Base-by-base conservation (phyloP, 345 rosid genomes). In the Boechera stricta region DNA sequence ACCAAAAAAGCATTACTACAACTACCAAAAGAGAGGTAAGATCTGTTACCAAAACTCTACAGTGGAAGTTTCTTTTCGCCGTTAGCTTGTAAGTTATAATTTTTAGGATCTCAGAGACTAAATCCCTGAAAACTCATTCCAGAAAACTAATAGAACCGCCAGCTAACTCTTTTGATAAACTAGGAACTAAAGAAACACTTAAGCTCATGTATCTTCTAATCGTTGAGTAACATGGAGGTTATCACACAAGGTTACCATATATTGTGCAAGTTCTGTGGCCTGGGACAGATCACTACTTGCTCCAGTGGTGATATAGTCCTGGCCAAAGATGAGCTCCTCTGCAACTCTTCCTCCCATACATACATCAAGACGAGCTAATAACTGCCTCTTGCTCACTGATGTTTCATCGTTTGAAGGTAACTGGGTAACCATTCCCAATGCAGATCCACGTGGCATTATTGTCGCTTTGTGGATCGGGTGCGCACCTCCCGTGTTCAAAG, bases 281-380 rank as follows among this genome's bases (percentile, higher is more conserved):
- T 90, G 86, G 33, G 84, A 79, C 44, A 95, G 93, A 86, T 95
- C 99, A 55, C 97, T 91, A 79, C 97, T 95, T 7, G 99, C 99
- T 60, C 98, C 99, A 33, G 98, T 95, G 44, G 99, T 95, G 76
- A 95, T 71, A 67, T 87, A 78, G 81, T 95, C 99, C 67, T 63
- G 86, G 49, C 99, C 99, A 80, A 95, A 95, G 67, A 92, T 87
- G 71, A 95, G 96, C 84, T 95, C 99, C 81, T 95, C 99, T 4
- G 99, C 99, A 52, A 87, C 99, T 87, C 99, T 88, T 81, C 99
- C 99, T 60, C 99, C 98, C 98, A 95, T 95, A 72, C 99, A 95
- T 73, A 95, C 97, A 87, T 95, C 99, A 42, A 95, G 92, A 53
- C 97, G 93, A 38, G 99, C 99, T 82, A 95, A 85, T 64, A 95